Conservation (phyloP, 2,329 filamentous ascomycete species). For the Aspergillus sojae region DNA sequence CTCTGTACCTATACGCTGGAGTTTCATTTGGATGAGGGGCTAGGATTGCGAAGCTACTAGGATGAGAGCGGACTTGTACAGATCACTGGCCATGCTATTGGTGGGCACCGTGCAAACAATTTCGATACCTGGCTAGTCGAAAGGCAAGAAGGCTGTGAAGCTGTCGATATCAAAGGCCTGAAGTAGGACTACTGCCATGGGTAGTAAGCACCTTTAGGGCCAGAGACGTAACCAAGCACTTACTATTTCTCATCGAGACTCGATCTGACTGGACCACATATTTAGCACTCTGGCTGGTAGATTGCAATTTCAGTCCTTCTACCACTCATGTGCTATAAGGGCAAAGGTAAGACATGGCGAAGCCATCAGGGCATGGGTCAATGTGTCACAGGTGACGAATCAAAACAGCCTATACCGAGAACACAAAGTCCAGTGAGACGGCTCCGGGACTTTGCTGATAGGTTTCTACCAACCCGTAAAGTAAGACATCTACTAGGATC, state of each 20-base stretch:
- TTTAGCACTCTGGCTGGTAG: neutral
- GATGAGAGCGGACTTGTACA: neutral
- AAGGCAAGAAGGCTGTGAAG: neutral
- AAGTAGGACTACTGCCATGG: neutral
- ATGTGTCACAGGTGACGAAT: neutral
- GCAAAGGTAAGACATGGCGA: neutral
- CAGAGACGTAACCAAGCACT: neutral
- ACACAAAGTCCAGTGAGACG: neutral
- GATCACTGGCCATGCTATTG: neutral
- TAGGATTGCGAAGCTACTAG: neutral
- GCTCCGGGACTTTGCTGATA: conserved; percentile 1
- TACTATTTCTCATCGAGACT: too few species aligned
- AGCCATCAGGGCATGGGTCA: neutral
- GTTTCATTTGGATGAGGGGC: neutral
- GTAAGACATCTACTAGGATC: neutral
- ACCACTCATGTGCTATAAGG: neutral
- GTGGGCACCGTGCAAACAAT: neutral
- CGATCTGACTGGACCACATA: neutral
- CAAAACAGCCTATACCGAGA: neutral
- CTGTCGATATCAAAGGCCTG: neutral
- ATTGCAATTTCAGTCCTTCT: neutral
- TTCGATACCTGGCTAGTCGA: neutral
- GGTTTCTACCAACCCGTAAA: neutral
- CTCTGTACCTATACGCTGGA: neutral
- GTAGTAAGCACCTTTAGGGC: neutral